These are phyloP conservation scores for Brassica nigra DNA, from an alignment of 345 rosid genomes.

Conservation along the genomic window DNA sequence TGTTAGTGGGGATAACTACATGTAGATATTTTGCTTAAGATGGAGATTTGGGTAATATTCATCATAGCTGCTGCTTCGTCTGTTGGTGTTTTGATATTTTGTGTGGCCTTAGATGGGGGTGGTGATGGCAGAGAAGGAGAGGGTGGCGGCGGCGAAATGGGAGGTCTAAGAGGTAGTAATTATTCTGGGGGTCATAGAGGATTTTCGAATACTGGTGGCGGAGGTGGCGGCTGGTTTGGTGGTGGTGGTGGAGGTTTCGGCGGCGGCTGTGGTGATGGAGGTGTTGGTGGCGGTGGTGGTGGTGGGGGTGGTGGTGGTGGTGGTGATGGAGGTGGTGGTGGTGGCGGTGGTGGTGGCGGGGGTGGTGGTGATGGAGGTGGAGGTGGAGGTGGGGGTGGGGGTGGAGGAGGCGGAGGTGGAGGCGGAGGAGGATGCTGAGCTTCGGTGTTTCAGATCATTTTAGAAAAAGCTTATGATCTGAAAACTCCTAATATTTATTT, in stretches of 20 bases:
- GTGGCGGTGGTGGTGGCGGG: no score
- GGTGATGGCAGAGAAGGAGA: background rate
- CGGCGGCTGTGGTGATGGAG: background rate
- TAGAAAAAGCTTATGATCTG: background rate
- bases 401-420: background rate
- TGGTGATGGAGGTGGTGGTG: background rate
- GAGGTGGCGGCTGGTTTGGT: constrained; percentile 18
- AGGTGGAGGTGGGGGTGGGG: background rate
- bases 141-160: background rate
- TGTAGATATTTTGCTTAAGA: background rate
- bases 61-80: constrained; percentile 7
- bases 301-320: background rate
- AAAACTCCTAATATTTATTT: background rate
- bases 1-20: background rate
- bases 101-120: background rate
- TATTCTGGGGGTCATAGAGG: background rate
- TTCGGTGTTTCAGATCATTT: background rate
- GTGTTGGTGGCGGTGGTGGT: background rate
- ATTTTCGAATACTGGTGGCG: constrained; percentile 3
- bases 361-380: background rate
- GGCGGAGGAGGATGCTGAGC: constrained; percentile 6
- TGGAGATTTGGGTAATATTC: constrained; percentile 20
- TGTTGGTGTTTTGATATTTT: background rate
- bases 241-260: background rate
- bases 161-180: background rate